Evolutionary conservation across 371 early-diverging fungal species (phyloP).

Genomic region (Blakeslea trispora): DNA sequence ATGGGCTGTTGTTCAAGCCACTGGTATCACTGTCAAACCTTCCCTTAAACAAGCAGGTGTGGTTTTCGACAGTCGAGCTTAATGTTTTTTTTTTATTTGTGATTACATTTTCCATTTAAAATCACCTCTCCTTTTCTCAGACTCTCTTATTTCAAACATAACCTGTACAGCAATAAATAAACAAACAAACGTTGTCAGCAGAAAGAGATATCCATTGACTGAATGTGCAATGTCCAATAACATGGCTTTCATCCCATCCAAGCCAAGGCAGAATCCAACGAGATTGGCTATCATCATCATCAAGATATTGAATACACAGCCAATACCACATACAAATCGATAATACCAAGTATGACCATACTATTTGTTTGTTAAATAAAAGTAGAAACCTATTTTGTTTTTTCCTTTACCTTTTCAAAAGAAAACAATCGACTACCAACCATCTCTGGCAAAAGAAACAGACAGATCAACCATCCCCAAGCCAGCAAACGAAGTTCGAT

Average conservation of each 20-base stretch:
- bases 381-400: no score
- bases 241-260: conserved; percentile 81
- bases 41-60: background rate
- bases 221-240: conserved; percentile 48
- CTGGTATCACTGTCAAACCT: conserved; percentile 15
- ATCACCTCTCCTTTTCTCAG: conserved; percentile 64
- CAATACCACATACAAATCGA: conserved; percentile 80
- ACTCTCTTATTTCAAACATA: conserved; percentile 84
- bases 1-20: conserved; percentile 35
- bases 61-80: background rate
- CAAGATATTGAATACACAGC: conserved; percentile 84
- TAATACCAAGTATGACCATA: conserved; percentile 69
- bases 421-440: conserved; percentile 66
- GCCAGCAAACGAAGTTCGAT: conserved; percentile 78
- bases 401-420: conserved; percentile 43
- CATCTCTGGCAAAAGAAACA: conserved; percentile 86
- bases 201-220: conserved; percentile 44
- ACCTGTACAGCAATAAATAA: conserved; percentile 77
- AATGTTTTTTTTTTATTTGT: no score
- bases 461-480: conserved; percentile 92
- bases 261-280: conserved; percentile 91
- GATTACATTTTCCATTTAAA: conserved; percentile 45
- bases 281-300: conserved; percentile 94
- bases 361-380: conserved; percentile 26
- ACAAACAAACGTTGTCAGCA: conserved; percentile 51